Percentiles rank a stretch among this genome's conserved stretches.
Evolutionary conservation across 371 early-diverging fungal genomes (phyloP).

Genomic region (Saksenaea oblongispora): DNA sequence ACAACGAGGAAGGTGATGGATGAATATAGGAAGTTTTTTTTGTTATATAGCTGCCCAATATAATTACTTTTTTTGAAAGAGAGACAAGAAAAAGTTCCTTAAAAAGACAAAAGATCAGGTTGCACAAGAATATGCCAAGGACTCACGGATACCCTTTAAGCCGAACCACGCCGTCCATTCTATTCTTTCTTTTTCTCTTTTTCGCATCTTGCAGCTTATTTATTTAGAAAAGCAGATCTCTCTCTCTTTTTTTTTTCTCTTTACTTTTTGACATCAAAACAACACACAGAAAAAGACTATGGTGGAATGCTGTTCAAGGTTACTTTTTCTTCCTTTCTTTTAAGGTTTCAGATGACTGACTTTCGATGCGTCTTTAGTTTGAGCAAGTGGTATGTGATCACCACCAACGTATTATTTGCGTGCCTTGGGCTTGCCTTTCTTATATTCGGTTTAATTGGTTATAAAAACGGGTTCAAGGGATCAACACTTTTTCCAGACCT

Average conservation of each 20-base stretch:
- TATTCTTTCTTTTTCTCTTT: background rate
- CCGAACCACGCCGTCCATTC: constrained; percentile 4
- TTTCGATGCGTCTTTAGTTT: constrained; percentile 28
- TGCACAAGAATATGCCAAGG: constrained; percentile 4
- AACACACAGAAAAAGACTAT: background rate
- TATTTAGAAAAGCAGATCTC: background rate
- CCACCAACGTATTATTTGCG: constrained; percentile 43
- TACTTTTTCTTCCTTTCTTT: background rate
- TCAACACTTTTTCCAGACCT: constrained; percentile 39
- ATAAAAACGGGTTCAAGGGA: constrained; percentile 35
- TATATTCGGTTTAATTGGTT: constrained; percentile 47
- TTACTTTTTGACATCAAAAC: background rate
- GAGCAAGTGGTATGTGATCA: constrained; percentile 47
- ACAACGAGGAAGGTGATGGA: background rate
- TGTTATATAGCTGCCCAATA: background rate
- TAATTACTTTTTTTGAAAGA: background rate
- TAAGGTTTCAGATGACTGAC: background rate
- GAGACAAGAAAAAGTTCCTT: background rate
- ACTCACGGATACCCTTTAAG: constrained; percentile 6
- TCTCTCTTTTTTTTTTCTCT: background rate
- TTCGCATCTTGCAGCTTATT: constrained; percentile 1
- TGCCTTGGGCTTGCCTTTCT: constrained; percentile 47
- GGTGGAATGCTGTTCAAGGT: constrained; percentile 2
- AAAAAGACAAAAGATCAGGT: constrained; percentile 1
- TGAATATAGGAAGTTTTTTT: background rate